Conservation (phyloP, 306 rosid genomes). For the Lupinus albus region DNA sequence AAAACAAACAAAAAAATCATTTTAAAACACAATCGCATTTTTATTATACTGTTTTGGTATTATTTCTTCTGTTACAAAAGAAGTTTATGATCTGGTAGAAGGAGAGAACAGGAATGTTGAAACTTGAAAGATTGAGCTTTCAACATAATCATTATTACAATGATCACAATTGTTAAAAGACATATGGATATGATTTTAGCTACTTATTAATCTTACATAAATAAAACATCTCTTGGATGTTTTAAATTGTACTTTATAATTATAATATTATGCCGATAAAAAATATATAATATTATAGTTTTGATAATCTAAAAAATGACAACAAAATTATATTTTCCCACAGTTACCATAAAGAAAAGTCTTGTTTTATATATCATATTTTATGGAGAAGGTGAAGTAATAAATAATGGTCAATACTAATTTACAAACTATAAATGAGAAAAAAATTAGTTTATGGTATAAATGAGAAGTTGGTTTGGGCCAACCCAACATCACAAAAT, state of each 20-base stretch:
- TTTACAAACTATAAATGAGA: no score
- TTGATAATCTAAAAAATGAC: no score
- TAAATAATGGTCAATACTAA: no score
- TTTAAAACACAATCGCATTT: not conserved
- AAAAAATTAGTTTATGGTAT: no score
- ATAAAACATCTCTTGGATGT: conserved; percentile 17
- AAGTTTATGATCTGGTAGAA: not conserved
- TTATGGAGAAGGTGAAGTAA: not conserved
- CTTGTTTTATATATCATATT: no score
- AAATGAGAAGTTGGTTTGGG: no score
- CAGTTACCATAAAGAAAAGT: no score
- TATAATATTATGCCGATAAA: no score
- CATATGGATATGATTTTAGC: not conserved
- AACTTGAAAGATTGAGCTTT: conserved; percentile 32
- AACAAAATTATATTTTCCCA: no score
- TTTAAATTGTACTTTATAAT: no score
- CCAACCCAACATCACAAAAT: no score
- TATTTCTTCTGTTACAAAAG: conserved; percentile 1
- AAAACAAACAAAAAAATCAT: not conserved
- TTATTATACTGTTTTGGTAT: not conserved
- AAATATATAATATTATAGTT: no score
- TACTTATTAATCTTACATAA: conserved; percentile 3
- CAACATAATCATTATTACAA: conserved; percentile 33
- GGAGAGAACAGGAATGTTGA: conserved; percentile 6
- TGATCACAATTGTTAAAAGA: conserved; percentile 27